A percentile compares a stretch with the other conserved stretches of the same genome.
These are phyloP conservation scores for Xylaria arbuscula DNA, from an alignment of 2,329 filamentous ascomycete genomes.

Conservation along the genomic window DNA sequence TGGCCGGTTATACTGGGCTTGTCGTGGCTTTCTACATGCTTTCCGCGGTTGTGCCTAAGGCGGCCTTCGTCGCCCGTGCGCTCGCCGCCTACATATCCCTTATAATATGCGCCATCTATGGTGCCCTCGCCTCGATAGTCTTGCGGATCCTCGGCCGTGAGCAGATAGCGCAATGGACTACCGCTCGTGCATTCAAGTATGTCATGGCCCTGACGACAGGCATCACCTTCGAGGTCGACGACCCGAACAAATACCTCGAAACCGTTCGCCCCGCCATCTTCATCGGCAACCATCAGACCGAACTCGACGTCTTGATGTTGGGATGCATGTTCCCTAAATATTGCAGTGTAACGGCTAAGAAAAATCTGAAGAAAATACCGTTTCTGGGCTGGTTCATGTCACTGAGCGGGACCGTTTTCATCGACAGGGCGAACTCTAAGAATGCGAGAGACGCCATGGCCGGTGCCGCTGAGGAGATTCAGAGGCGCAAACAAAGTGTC, in stretches of 20 bases:
- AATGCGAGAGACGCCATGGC: conserved; percentile 88
- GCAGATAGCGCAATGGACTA: conserved; percentile 86
- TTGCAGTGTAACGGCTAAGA: conserved; percentile 94
- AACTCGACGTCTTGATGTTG: conserved; percentile 93
- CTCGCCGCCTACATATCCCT: conserved; percentile 74
- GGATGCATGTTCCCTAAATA: conserved; percentile 89
- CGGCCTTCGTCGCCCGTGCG: conserved; percentile 75
- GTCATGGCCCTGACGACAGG: conserved; percentile 80
- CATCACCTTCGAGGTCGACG: conserved; percentile 79
- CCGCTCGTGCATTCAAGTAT: conserved; percentile 82
- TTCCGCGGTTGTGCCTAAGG: conserved; percentile 67
- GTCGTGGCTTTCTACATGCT: conserved; percentile 70
- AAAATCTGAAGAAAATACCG: conserved; percentile 79
- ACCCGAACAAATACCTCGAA: conserved; percentile 70
- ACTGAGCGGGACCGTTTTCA: conserved; percentile 90
- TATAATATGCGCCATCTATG: conserved; percentile 73
- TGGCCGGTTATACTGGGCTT: conserved; percentile 63
- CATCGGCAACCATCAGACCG: conserved; percentile 94
- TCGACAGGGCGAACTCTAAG: conserved; percentile 87
- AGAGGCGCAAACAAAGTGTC: conserved; percentile 75
- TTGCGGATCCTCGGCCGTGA: conserved; percentile 78
- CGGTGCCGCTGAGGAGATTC: conserved; percentile 84
- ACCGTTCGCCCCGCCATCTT: conserved; percentile 85
- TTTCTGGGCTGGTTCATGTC: conserved; percentile 96
- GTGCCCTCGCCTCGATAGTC: conserved; percentile 77